These are phyloP conservation scores for Xylaria nigripes DNA, from an alignment of 495 filamentous ascomycete species.

Conservation along the genomic window DNA sequence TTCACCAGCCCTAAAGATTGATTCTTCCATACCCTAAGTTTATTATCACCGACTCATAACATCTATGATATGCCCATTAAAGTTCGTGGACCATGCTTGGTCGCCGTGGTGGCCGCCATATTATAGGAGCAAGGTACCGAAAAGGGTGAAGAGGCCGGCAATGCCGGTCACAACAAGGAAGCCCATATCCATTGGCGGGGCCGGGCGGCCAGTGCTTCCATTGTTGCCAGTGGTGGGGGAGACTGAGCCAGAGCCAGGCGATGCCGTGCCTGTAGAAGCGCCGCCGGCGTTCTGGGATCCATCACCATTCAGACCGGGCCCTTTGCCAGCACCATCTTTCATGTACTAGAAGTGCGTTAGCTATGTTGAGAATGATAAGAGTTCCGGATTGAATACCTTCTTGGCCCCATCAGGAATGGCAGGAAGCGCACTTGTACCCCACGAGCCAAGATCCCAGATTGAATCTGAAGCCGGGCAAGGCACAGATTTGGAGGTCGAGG, in stretches of 20 bases:
- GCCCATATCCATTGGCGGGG: constrained; percentile 42
- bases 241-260: constrained; percentile 52
- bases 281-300: constrained; percentile 65
- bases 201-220: constrained; percentile 30
- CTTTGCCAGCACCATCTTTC: constrained; percentile 62
- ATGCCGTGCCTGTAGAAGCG: constrained; percentile 51
- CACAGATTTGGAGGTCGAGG: constrained; percentile 53
- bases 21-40: background rate
- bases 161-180: constrained; percentile 48
- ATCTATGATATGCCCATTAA: background rate
- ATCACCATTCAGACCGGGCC: constrained; percentile 59
- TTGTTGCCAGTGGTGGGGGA: constrained; percentile 34
- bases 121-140: constrained; percentile 58
- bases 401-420: constrained; percentile 60
- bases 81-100: background rate
- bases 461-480: constrained; percentile 60
- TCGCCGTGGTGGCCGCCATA: background rate
- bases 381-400: constrained; percentile 19
- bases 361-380: background rate
- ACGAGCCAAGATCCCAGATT: constrained; percentile 60
- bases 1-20: background rate
- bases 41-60: background rate
- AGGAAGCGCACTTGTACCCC: constrained; percentile 52
- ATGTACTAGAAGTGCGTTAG: constrained; percentile 49
- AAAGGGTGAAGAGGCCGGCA: constrained; percentile 50